A percentile compares a stretch with the other conserved stretches of the same genome.
These are phyloP conservation scores for Cucurbita maxima DNA, from an alignment of 306 rosid genomes.

Conservation along the genomic window DNA sequence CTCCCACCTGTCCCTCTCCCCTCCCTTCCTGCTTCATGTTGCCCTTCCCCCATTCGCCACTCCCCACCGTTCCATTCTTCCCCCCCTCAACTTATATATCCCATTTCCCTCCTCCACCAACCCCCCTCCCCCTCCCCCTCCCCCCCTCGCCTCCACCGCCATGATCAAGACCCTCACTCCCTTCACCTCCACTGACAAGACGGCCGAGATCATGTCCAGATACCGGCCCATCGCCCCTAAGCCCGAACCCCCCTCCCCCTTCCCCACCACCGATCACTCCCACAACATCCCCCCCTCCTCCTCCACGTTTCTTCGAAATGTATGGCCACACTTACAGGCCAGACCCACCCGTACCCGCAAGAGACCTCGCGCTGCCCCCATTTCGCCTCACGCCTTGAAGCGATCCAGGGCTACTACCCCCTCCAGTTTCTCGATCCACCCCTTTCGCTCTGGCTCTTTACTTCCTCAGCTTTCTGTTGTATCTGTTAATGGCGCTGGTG, in stretches of 20 bases:
- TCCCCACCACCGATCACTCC: constrained; percentile 18
- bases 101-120: not conserved
- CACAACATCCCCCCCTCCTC: constrained; percentile 64
- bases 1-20: constrained; percentile 52
- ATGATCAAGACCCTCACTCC: constrained; percentile 79
- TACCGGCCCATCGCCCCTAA: constrained; percentile 89
- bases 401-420: constrained; percentile 20
- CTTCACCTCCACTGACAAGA: constrained; percentile 40
- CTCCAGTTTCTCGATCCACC: not conserved
- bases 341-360: constrained; percentile 81
- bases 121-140: not conserved
- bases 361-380: constrained; percentile 41
- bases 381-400: constrained; percentile 36
- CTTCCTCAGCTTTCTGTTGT: constrained; percentile 22
- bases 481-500: not conserved
- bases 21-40: constrained; percentile 28
- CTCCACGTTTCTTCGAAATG: constrained; percentile 59
- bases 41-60: constrained; percentile 41
- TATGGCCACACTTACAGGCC: constrained; percentile 83
- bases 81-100: not conserved
- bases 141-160: not conserved
- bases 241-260: constrained; percentile 39
- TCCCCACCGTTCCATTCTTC: not conserved
- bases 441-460: not conserved
- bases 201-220: constrained; percentile 88